A percentile compares a stretch with the other conserved stretches of the same genome.
These are phyloP conservation scores for Aspergillus vadensis DNA, from an alignment of 2,329 filamentous ascomycete genomes.

Conservation along the genomic window DNA sequence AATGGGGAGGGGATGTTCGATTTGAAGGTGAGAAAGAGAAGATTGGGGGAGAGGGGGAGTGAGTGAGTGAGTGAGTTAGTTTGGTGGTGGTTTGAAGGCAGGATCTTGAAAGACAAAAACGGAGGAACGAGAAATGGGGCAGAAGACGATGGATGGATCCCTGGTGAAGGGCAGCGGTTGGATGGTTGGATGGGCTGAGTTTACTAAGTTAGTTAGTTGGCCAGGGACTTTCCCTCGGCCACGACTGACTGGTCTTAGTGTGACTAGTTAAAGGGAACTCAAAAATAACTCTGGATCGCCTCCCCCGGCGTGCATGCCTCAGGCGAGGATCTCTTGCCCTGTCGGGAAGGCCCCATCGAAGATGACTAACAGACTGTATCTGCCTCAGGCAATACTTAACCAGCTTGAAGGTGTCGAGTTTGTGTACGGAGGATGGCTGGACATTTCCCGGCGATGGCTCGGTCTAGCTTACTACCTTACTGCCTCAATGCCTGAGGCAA, in stretches of 20 bases:
- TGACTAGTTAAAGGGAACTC: constrained; percentile 14
- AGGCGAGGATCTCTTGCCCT: constrained; percentile 13
- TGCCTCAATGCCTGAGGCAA: background rate
- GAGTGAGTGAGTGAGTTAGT: no score
- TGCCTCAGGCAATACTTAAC: constrained; percentile 3
- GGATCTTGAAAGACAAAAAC: constrained; percentile 4
- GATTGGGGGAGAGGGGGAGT: background rate
- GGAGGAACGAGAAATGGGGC: constrained; percentile 9
- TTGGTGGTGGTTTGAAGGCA: constrained; percentile 1
- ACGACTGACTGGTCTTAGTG: no score
- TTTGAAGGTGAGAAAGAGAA: constrained; percentile 12
- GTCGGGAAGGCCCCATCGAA: background rate
- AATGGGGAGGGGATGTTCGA: background rate
- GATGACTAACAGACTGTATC: background rate
- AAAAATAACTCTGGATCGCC: constrained; percentile 15
- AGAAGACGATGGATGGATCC: constrained; percentile 11
- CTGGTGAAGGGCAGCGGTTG: background rate
- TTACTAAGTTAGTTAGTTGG: no score
- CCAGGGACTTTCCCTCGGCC: constrained; percentile 15
- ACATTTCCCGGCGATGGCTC: background rate
- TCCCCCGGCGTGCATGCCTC: constrained; percentile 14
- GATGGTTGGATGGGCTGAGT: constrained; percentile 13
- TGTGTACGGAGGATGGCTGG: background rate
- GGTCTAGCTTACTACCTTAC: background rate
- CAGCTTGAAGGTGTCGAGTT: no score